phyloP scores from a whole-genome alignment of 2,329 filamentous ascomycete genomes.

The Daldinia sp. region DNA sequence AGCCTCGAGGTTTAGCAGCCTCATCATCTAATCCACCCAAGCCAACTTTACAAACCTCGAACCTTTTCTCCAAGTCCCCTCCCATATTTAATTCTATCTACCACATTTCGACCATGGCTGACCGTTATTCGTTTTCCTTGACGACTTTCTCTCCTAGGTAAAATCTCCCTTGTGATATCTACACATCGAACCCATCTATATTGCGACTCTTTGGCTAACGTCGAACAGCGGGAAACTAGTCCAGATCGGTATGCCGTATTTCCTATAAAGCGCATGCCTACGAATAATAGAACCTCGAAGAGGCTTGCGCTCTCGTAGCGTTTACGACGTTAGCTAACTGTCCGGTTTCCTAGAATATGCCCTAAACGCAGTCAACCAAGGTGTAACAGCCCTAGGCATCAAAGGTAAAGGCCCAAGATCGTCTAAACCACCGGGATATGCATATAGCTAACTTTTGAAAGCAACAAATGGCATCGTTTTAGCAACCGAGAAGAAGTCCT shows the following conservation, averaged over 20 bases:
- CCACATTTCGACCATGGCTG: slow-evolving; percentile 74
- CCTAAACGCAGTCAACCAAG: slow-evolving; percentile 98
- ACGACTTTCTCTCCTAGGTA: slow-evolving; percentile 99
- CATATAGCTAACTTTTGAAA: slow-evolving; percentile 51
- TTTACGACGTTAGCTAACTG: slow-evolving; percentile 22
- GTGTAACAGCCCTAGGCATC: slow-evolving; percentile 97
- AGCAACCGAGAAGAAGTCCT: slow-evolving; percentile 99
- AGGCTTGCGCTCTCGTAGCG: slow-evolving; percentile 39
- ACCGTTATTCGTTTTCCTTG: slow-evolving; percentile 98
- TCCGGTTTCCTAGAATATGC: slow-evolving; percentile 80
- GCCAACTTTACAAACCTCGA: slow-evolving; percentile 18
- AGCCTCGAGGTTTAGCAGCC: slow-evolving; percentile 33
- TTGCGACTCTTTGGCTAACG: slow-evolving; percentile 52
- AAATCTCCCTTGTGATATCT: slow-evolving; percentile 49
- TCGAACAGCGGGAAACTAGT: slow-evolving; percentile 89
- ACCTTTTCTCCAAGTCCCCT: slow-evolving; percentile 8
- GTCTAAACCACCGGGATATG: not conserved
- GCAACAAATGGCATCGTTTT: slow-evolving; percentile 99
- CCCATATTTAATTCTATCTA: slow-evolving; percentile 26
- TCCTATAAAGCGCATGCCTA: slow-evolving; percentile 18
- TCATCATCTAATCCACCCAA: slow-evolving; percentile 30
- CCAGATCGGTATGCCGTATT: slow-evolving; percentile 78
- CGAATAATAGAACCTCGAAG: slow-evolving; percentile 1
- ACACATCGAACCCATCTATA: slow-evolving; percentile 42
- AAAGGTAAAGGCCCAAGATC: slow-evolving; percentile 72